Evolutionary conservation across 2,329 filamentous ascomycete species (phyloP).

Genomic region (Scytalidium sp.): DNA sequence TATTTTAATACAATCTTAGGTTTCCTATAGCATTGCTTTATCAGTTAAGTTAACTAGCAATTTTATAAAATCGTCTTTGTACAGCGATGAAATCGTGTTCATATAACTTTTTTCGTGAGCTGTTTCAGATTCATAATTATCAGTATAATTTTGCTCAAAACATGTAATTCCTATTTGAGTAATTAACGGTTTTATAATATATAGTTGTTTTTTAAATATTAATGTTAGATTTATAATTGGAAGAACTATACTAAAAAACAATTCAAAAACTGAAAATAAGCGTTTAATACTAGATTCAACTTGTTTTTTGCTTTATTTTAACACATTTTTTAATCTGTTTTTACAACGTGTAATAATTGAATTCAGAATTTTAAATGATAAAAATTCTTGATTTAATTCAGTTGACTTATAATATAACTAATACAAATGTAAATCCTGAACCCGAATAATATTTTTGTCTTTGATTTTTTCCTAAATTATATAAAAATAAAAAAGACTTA

Average conservation of each 20-base stretch:
- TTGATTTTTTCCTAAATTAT: neutral
- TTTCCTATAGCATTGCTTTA: no score
- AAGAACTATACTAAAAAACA: neutral
- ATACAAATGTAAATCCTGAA: neutral
- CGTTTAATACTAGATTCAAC: neutral
- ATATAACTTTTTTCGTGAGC: no score
- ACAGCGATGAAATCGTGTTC: no score
- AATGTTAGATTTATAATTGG: no score
- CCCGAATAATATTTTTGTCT: neutral
- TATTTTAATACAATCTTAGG: no score
- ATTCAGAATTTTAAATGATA: neutral
- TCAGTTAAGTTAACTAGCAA: no score
- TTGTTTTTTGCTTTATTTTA: neutral
- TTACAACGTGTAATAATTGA: neutral
- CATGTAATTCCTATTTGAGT: no score
- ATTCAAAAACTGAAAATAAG: neutral
- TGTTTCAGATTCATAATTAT: no score
- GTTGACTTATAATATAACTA: neutral
- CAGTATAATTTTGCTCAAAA: no score
- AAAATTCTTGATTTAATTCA: neutral
- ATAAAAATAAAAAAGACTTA: neutral
- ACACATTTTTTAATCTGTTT: neutral
- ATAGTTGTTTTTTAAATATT: no score
- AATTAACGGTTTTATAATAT: no score
- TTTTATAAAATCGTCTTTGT: no score